These are phyloP conservation scores for Trametes sp. DNA, from an alignment of 1,284 basidiomycete genomes.

Conservation along the genomic window DNA sequence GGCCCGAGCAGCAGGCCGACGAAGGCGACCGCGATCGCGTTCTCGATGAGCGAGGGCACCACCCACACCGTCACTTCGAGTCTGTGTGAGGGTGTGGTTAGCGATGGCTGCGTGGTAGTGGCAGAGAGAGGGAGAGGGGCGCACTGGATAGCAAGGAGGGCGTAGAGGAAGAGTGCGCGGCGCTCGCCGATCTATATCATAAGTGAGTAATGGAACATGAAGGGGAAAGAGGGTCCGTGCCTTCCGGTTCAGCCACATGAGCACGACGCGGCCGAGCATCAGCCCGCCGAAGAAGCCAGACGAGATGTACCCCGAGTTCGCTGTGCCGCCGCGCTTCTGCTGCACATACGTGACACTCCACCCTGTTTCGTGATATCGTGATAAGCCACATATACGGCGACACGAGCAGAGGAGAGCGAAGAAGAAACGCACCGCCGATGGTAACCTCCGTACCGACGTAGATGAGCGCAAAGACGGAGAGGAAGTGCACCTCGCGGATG, in stretches of 20 bases:
- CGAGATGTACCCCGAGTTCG: constrained; percentile 46
- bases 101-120: not conserved
- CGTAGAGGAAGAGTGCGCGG: constrained; percentile 60
- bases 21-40: constrained; percentile 65
- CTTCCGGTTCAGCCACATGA: constrained; percentile 66
- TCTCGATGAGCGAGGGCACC: constrained; percentile 63
- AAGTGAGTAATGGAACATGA: not conserved
- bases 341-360: constrained; percentile 43
- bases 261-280: constrained; percentile 59
- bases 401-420: not conserved
- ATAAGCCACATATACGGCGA: not conserved
- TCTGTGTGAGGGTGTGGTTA: constrained; percentile 37
- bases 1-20: constrained; percentile 56
- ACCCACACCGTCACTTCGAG: constrained; percentile 73
- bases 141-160: constrained; percentile 58
- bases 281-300: constrained; percentile 54
- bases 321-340: constrained; percentile 41
- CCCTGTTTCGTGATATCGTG: constrained; percentile 4
- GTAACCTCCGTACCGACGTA: constrained; percentile 77
- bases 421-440: constrained; percentile 54
- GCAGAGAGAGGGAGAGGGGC: constrained; percentile 21
- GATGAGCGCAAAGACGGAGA: constrained; percentile 69
- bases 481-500: constrained; percentile 60
- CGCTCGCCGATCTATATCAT: constrained; percentile 57
- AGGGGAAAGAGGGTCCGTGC: constrained; percentile 38